phyloP scores from a whole-genome alignment of 1,284 basidiomycete genomes.

The Sanghuangporus sanghuang region DNA sequence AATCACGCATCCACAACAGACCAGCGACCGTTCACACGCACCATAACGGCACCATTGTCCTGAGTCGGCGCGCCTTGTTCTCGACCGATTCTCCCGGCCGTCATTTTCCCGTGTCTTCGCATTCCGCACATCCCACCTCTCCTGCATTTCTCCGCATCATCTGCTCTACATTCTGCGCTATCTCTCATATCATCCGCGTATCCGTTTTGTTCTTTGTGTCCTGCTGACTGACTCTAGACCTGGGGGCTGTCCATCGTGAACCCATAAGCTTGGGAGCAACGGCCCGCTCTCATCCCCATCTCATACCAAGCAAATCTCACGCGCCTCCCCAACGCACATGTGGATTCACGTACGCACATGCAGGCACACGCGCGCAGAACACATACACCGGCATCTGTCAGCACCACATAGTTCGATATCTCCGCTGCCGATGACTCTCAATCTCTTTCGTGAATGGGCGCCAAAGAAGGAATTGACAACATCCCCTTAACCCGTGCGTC shows the following conservation, averaged over 20 bases:
- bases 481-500: background rate
- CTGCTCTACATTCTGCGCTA: background rate
- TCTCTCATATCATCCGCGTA: background rate
- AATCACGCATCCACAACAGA: background rate
- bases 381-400: background rate
- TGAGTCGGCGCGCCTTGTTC: background rate
- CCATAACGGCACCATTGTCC: background rate
- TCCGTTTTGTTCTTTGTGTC: background rate
- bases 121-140: background rate
- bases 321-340: background rate
- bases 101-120: background rate
- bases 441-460: background rate
- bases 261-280: background rate
- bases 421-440: background rate
- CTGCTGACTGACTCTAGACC: background rate
- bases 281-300: background rate
- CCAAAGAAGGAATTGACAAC: background rate
- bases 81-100: background rate
- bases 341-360: background rate
- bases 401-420: background rate
- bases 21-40: background rate
- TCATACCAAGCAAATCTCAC: background rate
- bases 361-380: background rate
- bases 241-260: background rate
- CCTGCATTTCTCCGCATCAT: background rate